Evolutionary conservation across 139 green algal genomes (phyloP), one percentile per base, ranked within the genome.

Genomic region (Chlorella sp.): DNA sequence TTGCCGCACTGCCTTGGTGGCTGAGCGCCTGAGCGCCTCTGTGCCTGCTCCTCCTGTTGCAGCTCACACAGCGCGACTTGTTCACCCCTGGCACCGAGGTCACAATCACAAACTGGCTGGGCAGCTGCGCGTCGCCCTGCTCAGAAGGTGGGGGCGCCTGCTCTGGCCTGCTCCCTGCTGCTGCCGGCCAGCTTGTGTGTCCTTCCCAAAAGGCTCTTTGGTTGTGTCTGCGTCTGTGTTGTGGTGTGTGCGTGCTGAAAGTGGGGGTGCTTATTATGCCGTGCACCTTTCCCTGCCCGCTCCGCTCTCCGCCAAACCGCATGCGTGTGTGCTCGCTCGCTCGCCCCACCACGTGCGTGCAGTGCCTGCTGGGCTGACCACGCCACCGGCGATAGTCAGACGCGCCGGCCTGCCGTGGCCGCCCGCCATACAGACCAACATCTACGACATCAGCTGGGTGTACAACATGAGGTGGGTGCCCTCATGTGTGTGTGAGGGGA

Each of bases 71-170:
- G n/a, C 76, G 30, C 14, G 21, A 75, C 32, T 34, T 88, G 68
- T 85, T 89, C 30, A 34, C 16, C 5, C 68, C 66, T 11, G 71
- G 34, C 83, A 91, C 77, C n/a, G 39, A n/a, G 68, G 90, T 92
- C n/a, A 81, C 88, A 2, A 34, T 92, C n/a, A 92, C 90, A 19
- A 92, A 92, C 89, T 88, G 85, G 61, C 76, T 92, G 18, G 90
- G 90, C 53, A 89, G 48, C 71, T 92, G 90, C 40, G 36, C 57
- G 76, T 30, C 36, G 30, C 78, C 90, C 16, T 92, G 90, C 86
- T 32, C 48, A 24, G 28, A 73, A 64, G 81, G 85, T 89, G 83
- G 28, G 83, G 28, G 18, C 11, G 14, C 30, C n/a, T 37, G 57
- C 57, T 40, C 11, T 60, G 81, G 32, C 15, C 32, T 16, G 73